Conservation (phyloP, 495 filamentous ascomycete species). For the Aspergillus incahuasiensis region DNA sequence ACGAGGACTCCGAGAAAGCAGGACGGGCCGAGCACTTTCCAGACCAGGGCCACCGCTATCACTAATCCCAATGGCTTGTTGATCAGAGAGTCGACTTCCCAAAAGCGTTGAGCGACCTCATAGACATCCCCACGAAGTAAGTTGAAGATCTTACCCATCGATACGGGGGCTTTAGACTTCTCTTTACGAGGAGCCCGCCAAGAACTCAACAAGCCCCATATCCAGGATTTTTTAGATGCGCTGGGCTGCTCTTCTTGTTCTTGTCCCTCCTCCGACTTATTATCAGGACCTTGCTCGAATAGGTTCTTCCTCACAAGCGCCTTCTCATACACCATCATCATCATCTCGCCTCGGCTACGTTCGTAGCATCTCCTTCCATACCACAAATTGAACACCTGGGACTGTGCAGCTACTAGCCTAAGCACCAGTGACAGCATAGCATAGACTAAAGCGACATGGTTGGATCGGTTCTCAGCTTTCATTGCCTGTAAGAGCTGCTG, state of each 20-base stretch:
- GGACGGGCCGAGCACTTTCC: slow-evolving; percentile 72
- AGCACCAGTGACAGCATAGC: slow-evolving; percentile 56
- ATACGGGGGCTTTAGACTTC: slow-evolving; percentile 54
- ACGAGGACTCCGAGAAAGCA: slow-evolving; percentile 67
- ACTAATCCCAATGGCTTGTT: slow-evolving; percentile 64
- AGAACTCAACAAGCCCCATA: slow-evolving; percentile 20
- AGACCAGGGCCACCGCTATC: slow-evolving; percentile 64
- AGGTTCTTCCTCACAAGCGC: slow-evolving; percentile 68
- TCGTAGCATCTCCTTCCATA: slow-evolving; percentile 72
- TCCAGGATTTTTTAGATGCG: slow-evolving; percentile 6
- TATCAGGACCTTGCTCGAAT: slow-evolving; percentile 40
- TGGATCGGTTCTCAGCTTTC: slow-evolving; percentile 45
- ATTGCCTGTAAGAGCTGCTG: slow-evolving; percentile 68
- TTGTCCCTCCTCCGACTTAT: slow-evolving; percentile 10
- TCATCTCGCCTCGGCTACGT: slow-evolving; percentile 74
- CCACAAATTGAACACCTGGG: slow-evolving; percentile 67
- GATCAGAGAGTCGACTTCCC: slow-evolving; percentile 68
- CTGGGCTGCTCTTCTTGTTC: slow-evolving; percentile 5
- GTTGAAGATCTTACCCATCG: slow-evolving; percentile 81
- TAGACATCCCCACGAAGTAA: slow-evolving; percentile 76
- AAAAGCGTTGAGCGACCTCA: slow-evolving; percentile 76
- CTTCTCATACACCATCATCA: slow-evolving; percentile 86
- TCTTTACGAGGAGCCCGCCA: slow-evolving; percentile 15
- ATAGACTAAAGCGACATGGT: slow-evolving; percentile 59
- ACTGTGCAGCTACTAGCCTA: slow-evolving; percentile 59